Percentiles rank a stretch among this genome's conserved stretches.
Conservation (phyloP, 768 basidiomycete genomes). For the Boletellus sp. region DNA sequence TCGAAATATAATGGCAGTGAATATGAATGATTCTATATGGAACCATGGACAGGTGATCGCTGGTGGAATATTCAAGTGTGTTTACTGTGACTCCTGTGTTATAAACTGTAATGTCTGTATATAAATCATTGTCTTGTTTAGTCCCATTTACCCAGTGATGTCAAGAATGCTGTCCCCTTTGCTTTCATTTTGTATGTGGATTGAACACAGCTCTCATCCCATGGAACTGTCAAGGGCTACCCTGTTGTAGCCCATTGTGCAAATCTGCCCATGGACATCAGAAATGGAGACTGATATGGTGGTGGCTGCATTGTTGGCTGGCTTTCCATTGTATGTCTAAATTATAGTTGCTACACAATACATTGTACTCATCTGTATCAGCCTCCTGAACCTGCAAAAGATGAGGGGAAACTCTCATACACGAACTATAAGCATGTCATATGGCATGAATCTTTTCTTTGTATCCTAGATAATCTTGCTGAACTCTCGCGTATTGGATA, state of each 20-base stretch:
- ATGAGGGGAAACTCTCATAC: slow-evolving; percentile 26
- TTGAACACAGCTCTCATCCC: not conserved
- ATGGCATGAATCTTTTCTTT: slow-evolving; percentile 34
- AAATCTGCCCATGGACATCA: not conserved
- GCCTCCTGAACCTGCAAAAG: slow-evolving; percentile 29
- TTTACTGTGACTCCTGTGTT: not conserved
- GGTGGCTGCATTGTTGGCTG: slow-evolving; percentile 1
- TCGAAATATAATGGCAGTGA: slow-evolving; percentile 26
- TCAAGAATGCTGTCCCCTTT: not conserved
- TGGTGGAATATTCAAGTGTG: slow-evolving; percentile 39
- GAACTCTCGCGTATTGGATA: slow-evolving; percentile 21
- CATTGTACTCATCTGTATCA: slow-evolving; percentile 5
- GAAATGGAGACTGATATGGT: not conserved
- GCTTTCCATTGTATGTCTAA: slow-evolving; percentile 23
- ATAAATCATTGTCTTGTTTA: not conserved
- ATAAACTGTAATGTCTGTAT: not conserved
- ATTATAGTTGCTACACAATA: no score
- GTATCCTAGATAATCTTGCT: slow-evolving; percentile 27
- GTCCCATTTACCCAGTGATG: not conserved
- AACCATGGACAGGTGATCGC: slow-evolving; percentile 36
- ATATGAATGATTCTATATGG: slow-evolving; percentile 29
- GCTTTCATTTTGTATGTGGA: not conserved
- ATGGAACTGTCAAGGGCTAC: not conserved
- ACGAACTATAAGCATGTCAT: slow-evolving; percentile 32
- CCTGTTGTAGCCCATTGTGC: not conserved